Evolutionary conservation across 495 filamentous ascomycete species (phyloP), one percentile per base, ranked within the genome.

Genomic region (Neurospora sp.): DNA sequence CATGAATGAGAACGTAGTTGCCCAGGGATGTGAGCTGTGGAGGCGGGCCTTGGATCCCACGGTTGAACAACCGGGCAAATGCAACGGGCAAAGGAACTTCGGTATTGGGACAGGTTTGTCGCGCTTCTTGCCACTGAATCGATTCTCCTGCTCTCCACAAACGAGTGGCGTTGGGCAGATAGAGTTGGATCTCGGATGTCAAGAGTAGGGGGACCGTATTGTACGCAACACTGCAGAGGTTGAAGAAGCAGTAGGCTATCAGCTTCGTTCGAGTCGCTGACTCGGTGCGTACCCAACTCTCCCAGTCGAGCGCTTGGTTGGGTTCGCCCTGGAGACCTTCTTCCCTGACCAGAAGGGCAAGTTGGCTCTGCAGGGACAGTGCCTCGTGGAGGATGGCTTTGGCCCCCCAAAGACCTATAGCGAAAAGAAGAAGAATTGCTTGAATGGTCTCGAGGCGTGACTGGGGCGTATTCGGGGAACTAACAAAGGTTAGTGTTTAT

Each of bases 1-100:
- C 90, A 74, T 91, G 87, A 42, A 93, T 91, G 5, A 92, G 85
- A 6, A 90, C 85, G 73, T 91, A 91, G 73, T 89, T 89, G 18
- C 90, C 90, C 0, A 92, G 82, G 1, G 89, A 88, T 9, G 90
- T 90, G 77, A 80, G 83, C 74, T 87, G 85, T 9, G 87, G 80
- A 4, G 84, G 85, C 16, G 85, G 83, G 18, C 79, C 81, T 71
- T 87, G 85, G 2, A 82, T 76, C 0, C 82, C 75, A 12, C 82
- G 82, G 40, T 82, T 84, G 45, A 89, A 82, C 37, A 88, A 74
- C 65, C 82, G 77, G 48, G 84, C 78, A 41, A 88, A 83, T 0
- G 84, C 85, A 53, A 86, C 82, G 71, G 87, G 86, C 22, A 89
- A 82, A 7, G 81, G 79, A 31, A 86, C 79, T n/a, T 87, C 83